Evolutionary conservation across 2,329 filamentous ascomycete species (phyloP), one percentile per base, ranked within the genome.

Genomic region (Colletotrichum siamense): DNA sequence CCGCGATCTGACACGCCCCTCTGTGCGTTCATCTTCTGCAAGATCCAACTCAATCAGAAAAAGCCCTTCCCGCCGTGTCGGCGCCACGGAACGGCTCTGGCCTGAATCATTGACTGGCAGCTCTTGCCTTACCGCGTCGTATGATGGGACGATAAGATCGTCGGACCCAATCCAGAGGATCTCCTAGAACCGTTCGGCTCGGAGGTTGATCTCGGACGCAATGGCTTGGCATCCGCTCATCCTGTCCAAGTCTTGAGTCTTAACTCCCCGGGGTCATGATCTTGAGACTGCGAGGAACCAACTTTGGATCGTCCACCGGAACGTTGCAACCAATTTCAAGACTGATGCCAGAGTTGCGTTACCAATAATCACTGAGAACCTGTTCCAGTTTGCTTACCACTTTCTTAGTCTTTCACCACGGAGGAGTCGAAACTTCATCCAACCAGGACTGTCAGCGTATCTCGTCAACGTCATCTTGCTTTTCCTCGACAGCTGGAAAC

Each of bases 1-100:
- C 57, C 62, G 18, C 6, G n/a, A 63, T 73, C 32, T 65, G 22
- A 52, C 64, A 76, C 74, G 44, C 74, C 74, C 63, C 64, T 68
- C 34, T 62, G 28, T 57, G 59, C 59, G 39, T 15, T 62, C 59
- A 65, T 69, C 57, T 69, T 26, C 64, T 76, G 74, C 70, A 49
- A 76, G 70, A 76, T 76, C 59, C 64, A 76, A 76, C 74, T 69
- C 30, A 61, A 74, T 73, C 74, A 73, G 15, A 55, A n/a, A 49
- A 34, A 44, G 67, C 68, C 68, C 62, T 65, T 76, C 49, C 74
- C 64, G 32, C 36, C 22, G 70, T 61, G 64, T 36, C 65, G 64
- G 64, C 15, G 71, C 64, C 49, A 30, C 49, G 36, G 36, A 52
- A 30, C 26, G 68, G 68, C 57, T 36, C 57, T 34, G 57, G 34